Evolutionary conservation across 2,329 filamentous ascomycete genomes (phyloP), one percentile per base, ranked within the genome.

Genomic region (Verticillium alfalfae): DNA sequence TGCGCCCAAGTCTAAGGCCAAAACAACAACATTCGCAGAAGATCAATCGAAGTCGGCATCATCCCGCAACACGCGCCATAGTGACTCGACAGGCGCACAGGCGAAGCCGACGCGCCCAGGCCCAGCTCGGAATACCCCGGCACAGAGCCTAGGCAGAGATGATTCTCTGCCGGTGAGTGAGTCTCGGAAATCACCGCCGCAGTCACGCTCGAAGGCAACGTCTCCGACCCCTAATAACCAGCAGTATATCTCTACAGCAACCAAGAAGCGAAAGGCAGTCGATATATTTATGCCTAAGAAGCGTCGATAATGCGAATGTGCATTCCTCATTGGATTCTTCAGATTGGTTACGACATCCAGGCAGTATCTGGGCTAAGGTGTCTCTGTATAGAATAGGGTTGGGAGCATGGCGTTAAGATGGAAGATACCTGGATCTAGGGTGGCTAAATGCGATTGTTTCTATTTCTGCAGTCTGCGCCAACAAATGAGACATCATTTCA

Each of bases 221-320:
- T 31, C 26, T 31, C 26, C 45, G 9, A 18, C 18, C 57, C 36
- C 57, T 56, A 37, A 62, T 64, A 18, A n/a, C 54, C 45, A 52
- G 8, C 45, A 52, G 45, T 26, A 18, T 31, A 12, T 10, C 18
- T 52, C 45, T 7, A 18, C 45, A 16, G 38, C 55, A 58, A 57
- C 61, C 36, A 63, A 59, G 36, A 83, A 83, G 67, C 76, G 80
- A 60, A 81, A 81, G 67, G 69, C 73, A 0, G 77, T 79, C 5
- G 78, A 78, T 63, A 72, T 83, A n/a, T 84, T 84, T 64, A 82
- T 83, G 79, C 75, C 72, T 6, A 81, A 80, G 70, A 82, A 78
- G 68, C 68, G 67, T 60, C 63, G 54, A 55, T 49, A 31, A 59
- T 10, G 57, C 57, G 55, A 13, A 26, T 12, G 13, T 9, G 2